Evolutionary conservation across 768 basidiomycete species (phyloP).

Genomic region (Leccinum rimulosum): DNA sequence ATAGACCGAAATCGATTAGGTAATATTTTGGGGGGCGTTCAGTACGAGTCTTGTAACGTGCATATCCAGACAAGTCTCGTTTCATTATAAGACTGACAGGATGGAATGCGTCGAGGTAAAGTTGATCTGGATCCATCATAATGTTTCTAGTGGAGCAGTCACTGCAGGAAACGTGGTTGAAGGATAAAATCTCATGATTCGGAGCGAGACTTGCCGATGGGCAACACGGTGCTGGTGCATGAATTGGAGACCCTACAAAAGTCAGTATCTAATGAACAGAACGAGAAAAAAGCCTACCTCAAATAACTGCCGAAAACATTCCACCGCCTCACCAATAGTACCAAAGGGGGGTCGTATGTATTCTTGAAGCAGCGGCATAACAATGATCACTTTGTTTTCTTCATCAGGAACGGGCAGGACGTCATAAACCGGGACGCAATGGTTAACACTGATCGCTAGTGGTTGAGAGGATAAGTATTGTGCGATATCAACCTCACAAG

Average conservation of each 20-base stretch:
- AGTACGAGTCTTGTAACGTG: not conserved
- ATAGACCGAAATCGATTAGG: not conserved
- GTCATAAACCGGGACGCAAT: slow-evolving; percentile 36
- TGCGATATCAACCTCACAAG: slow-evolving; percentile 33
- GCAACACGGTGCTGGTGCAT: not conserved
- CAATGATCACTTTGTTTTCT: slow-evolving; percentile 14
- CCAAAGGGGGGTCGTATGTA: slow-evolving; percentile 12
- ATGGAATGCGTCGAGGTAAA: not conserved
- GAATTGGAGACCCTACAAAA: not conserved
- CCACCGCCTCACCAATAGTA: not conserved
- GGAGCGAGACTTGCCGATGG: not conserved
- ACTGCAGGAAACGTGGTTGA: not conserved
- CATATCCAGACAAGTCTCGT: not conserved
- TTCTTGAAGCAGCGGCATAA: slow-evolving; percentile 37
- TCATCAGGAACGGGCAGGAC: slow-evolving; percentile 13
- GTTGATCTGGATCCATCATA: not conserved
- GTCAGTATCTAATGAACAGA: not conserved
- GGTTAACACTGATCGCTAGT: slow-evolving; percentile 20
- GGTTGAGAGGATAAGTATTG: slow-evolving; percentile 15
- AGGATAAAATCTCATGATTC: too few relatives aligned
- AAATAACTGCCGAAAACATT: not conserved
- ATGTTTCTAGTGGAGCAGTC: not conserved
- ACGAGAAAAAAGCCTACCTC: not conserved
- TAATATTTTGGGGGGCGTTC: not conserved
- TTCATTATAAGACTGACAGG: not conserved